phyloP scores from a whole-genome alignment of 2,329 filamentous ascomycete species.

The Nigrograna mackinnonii region DNA sequence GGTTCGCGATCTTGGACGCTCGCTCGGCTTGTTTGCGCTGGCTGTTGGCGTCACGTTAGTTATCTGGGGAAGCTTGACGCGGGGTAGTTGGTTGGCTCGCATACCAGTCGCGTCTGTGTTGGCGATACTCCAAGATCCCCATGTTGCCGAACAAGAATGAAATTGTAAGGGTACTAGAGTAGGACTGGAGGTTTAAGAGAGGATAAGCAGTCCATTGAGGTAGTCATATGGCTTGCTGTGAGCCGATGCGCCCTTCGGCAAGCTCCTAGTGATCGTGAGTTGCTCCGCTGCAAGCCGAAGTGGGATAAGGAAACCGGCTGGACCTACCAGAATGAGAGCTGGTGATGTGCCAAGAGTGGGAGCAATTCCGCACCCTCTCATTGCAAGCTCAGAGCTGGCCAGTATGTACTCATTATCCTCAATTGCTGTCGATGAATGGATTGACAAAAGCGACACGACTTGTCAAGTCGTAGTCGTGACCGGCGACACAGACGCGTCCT shows the following conservation, averaged over 20 bases:
- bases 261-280: not conserved
- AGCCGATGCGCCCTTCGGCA: not conserved
- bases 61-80: conserved; percentile 7
- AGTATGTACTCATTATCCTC: too few species aligned
- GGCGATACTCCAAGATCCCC: conserved; percentile 67
- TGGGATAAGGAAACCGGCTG: too few species aligned
- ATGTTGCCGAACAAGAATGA: conserved; percentile 42
- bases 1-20: conserved; percentile 66
- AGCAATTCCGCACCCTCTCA: too few species aligned
- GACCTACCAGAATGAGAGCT: not conserved
- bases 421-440: too few species aligned
- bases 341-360: too few species aligned
- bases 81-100: conserved; percentile 24
- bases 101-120: conserved; percentile 74
- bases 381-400: too few species aligned
- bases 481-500: too few species aligned
- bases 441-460: too few species aligned
- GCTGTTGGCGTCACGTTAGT: conserved; percentile 51
- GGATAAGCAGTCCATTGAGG: not conserved
- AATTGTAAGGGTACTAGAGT: not conserved
- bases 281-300: not conserved
- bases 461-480: too few species aligned
- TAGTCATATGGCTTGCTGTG: too few species aligned
- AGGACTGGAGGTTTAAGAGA: conserved; percentile 3
- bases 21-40: conserved; percentile 80